A percentile compares a stretch with the other conserved stretches of the same genome.
Conservation (phyloP, 371 early-diverging fungal genomes). For the Syncephalastrum racemosum region DNA sequence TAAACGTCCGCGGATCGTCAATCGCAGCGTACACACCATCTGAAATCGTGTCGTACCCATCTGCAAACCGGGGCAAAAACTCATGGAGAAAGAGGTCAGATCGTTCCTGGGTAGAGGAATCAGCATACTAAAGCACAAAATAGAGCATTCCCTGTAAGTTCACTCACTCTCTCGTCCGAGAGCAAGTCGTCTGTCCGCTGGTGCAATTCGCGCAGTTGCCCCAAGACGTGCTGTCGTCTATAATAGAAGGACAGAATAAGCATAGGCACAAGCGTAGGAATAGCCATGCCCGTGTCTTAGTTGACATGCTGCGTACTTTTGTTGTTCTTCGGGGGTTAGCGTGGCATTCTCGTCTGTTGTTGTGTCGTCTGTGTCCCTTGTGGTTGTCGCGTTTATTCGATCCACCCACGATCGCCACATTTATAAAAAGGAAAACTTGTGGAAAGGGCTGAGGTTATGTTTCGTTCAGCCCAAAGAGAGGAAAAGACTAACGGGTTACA, state of each 20-base stretch:
- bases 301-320: neutral
- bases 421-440: too few species aligned
- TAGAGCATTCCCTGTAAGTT: neutral
- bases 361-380: slow-evolving; percentile 7
- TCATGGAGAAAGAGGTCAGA: slow-evolving; percentile 26
- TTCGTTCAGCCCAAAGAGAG: too few species aligned
- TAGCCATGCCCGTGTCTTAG: neutral
- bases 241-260: slow-evolving; percentile 1
- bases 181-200: slow-evolving; percentile 21
- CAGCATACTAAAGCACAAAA: neutral
- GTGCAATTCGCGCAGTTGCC: slow-evolving; percentile 23
- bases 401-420: slow-evolving; percentile 56
- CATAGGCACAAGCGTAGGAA: neutral
- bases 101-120: slow-evolving; percentile 26
- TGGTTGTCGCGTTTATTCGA: slow-evolving; percentile 39
- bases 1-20: slow-evolving; percentile 39
- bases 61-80: slow-evolving; percentile 31
- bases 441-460: too few species aligned
- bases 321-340: slow-evolving; percentile 15
- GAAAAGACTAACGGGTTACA: too few species aligned
- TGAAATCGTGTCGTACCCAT: slow-evolving; percentile 9
- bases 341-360: slow-evolving; percentile 13
- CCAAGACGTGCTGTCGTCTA: slow-evolving; percentile 32
- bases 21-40: slow-evolving; percentile 20
- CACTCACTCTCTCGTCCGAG: slow-evolving; percentile 27